Base-by-base conservation (phyloP, 2,329 filamentous ascomycete genomes). In the Aspergillus fumigatus region DNA sequence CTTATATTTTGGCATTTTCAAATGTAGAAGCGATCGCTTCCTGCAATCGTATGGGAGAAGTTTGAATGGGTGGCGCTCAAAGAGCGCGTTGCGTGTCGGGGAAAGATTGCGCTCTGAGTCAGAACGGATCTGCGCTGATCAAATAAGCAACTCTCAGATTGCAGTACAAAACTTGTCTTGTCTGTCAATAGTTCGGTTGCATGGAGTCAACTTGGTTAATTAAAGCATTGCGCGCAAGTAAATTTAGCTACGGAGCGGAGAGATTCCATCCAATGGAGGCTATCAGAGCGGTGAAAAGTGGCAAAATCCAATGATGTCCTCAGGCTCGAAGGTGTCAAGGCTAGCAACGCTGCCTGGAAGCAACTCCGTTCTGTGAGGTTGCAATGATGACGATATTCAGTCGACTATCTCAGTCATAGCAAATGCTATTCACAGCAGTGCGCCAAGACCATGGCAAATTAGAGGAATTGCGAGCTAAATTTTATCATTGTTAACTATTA, bases 1-100 rank as follows among this genome's bases (percentile, higher is more conserved):
- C 88, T 84, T 84, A 93, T 91, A 94, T 83, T 93, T 93, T 58
- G 89, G 90, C 90, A 94, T 93, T 63, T 82, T 89, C 80, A 62
- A 58, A 52, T 38, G 54, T 64, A 61, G 47, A 38, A 54, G 41
- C 38, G 51, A 53, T 51, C 56, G 54, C 52, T 59, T 35, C 49
- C 49, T 57, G 29, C 23, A 41, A 23, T 3, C 23, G 29, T 47
- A 29, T 17, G 48, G 52, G 57, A 49, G 56, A 53, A 55, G 35
- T 21, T 57, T 45, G 32, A 48, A 56, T 59, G 40, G 52, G 52
- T 29, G 49, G 61, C 61, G 61, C 61, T 57, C 55, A 45, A 50
- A 45, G 51, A 52, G 59, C 58, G 58, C 60, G 60, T 51, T 51
- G 61, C 57, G 57, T 48, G 55, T 59, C 40, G 41, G 40, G 23